Evolutionary conservation across 805 yeast species (phyloP), one percentile per base, ranked within the genome.

Genomic region (Metschnikowia continentalis): DNA sequence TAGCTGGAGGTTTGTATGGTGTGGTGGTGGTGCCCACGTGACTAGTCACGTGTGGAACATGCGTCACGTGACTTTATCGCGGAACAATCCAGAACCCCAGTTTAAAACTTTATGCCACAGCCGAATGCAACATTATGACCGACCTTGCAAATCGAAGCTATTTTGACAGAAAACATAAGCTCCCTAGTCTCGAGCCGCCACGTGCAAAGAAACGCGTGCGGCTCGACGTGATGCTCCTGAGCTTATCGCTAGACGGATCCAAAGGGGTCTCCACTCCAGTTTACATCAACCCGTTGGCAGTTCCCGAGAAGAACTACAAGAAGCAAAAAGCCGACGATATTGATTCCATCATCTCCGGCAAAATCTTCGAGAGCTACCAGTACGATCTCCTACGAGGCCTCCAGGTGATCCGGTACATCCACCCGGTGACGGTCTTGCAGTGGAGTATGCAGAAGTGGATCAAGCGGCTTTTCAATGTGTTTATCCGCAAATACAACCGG

Each of bases 361-460:
- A 60, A 49, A 52, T 70, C 33, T 52, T 56, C 17, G 55, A 56
- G 39, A 67, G 61, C 40, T 65, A 60, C 58, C 57, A 60, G 37
- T 42, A 52, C 20, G 54, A 60, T 11, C 48, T 61, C n/a, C 41
- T 49, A 20, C 54, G 57, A 7, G 58, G 61, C 22, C 42, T 57
- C 22, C 56, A 59, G 41, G 40, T 72, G 15, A 56, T 70, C 19
- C 55, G 43, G 23, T 65, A 68, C 61, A 63, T 61, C 48, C 62
- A 60, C 49, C 63, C 61, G n/a, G 46, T 55, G n/a, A 49, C 59
- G 10, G 20, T 73, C 19, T 48, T 73, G 14, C 52, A 59, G 2
- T 58, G 55, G 30, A 62, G 59, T 36, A 71, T 70, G 52, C 72
- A 72, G 50, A 36, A 47, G 41, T 74, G 78, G 78, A 59, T 64